Percentiles rank a stretch among this genome's conserved stretches.
phyloP scores from a whole-genome alignment of 345 rosid species.

The Populus davidiana region DNA sequence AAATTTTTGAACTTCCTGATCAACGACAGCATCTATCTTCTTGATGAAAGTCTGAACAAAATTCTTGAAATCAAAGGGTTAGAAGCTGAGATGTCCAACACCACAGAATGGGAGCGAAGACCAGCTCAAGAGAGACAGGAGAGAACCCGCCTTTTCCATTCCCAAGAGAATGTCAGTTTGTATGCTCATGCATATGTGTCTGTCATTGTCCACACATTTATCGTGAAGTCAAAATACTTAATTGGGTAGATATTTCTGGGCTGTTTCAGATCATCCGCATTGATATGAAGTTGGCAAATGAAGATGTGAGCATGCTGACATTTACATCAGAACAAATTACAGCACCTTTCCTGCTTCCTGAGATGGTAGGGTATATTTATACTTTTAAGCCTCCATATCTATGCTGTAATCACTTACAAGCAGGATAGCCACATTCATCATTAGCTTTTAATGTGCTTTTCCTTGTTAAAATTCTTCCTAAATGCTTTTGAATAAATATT shows the following conservation, averaged over 20 bases:
- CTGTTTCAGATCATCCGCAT: constrained; percentile 73
- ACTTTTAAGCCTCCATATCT: neutral
- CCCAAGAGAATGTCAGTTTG: constrained; percentile 85
- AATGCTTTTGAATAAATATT: neutral
- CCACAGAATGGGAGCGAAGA: constrained; percentile 89
- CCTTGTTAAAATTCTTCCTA: neutral
- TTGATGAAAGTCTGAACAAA: constrained; percentile 96
- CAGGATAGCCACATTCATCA: neutral
- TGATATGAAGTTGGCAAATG: constrained; percentile 98
- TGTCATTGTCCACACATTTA: neutral
- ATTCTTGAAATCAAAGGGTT: constrained; percentile 88
- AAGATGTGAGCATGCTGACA: constrained; percentile 90
- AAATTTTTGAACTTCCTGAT: constrained; percentile 96
- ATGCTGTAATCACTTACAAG: neutral
- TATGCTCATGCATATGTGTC: neutral
- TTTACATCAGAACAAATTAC: constrained; percentile 95
- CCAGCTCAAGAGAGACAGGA: constrained; percentile 97
- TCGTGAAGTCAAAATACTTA: neutral
- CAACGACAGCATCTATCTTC: constrained; percentile 96
- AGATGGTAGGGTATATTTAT: constrained; percentile 60
- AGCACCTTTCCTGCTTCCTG: constrained; percentile 94
- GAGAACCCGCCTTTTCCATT: constrained; percentile 82
- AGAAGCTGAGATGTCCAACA: constrained; percentile 95
- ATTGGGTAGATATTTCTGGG: constrained; percentile 9
- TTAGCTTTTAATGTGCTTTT: neutral